These are phyloP conservation scores for Aspergillus sclerotialis DNA, from an alignment of 2,329 filamentous ascomycete genomes.

Conservation along the genomic window DNA sequence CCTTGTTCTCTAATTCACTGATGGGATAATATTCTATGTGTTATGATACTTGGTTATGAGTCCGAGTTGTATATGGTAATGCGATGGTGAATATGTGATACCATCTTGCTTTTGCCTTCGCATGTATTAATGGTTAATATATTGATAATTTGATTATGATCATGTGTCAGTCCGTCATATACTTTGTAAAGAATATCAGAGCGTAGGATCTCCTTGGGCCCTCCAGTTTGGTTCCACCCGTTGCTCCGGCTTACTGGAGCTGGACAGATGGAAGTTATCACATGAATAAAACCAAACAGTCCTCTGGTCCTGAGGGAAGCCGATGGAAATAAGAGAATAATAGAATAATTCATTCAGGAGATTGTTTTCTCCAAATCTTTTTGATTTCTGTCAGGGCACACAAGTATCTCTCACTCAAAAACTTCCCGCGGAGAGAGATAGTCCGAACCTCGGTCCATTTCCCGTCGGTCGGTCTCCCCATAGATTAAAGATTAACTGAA, in stretches of 20 bases:
- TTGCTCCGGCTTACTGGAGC: background rate
- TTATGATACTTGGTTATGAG: constrained; percentile 9
- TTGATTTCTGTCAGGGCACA: no score
- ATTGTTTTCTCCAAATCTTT: no score
- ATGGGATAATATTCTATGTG: constrained; percentile 8
- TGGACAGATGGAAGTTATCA: background rate
- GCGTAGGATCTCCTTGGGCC: no score
- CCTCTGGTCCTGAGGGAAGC: no score
- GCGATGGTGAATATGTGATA: constrained; percentile 4
- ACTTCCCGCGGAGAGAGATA: background rate
- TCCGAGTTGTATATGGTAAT: constrained; percentile 14
- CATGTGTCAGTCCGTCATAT: no score
- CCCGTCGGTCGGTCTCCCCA: constrained; percentile 2
- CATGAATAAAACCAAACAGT: no score
- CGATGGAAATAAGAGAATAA: no score
- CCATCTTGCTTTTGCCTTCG: background rate
- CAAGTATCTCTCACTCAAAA: no score
- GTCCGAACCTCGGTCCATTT: constrained; percentile 20
- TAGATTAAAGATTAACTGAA: constrained; percentile 1
- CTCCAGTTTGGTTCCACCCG: background rate
- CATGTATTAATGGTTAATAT: no score
- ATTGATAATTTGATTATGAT: no score
- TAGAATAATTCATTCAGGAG: no score
- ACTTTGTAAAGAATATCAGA: background rate
- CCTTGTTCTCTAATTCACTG: constrained; percentile 26